Evolutionary conservation across 202 grass and related monocot species (phyloP).

Genomic region (Panicum virgatum): DNA sequence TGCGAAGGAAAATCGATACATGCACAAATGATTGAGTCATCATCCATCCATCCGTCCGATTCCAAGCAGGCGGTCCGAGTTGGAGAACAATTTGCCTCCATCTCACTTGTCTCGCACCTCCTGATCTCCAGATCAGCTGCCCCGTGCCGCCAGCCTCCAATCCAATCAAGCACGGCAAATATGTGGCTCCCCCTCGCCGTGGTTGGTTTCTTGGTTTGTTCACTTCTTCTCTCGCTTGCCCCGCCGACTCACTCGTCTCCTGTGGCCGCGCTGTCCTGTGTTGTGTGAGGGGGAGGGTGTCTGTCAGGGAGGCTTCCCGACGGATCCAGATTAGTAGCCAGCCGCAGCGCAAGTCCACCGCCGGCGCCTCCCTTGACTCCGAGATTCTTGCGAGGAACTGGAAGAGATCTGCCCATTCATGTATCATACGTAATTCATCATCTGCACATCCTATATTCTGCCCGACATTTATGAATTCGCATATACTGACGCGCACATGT

Average conservation of each 20-base stretch:
- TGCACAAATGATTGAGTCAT: background rate
- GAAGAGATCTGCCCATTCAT: background rate
- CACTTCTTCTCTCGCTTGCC: background rate
- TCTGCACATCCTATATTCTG: background rate
- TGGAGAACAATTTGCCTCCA: background rate
- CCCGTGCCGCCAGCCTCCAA: background rate
- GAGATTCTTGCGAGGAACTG: slow-evolving; percentile 10
- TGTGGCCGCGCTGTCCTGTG: background rate
- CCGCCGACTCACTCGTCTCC: background rate
- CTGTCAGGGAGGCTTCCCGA: background rate
- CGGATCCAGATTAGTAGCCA: slow-evolving; percentile 3
- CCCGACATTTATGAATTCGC: background rate
- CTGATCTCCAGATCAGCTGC: slow-evolving; percentile 13
- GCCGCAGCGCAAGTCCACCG: background rate
- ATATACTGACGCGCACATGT: slow-evolving; percentile 26
- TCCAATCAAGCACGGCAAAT: background rate
- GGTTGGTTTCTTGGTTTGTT: background rate
- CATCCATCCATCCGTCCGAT: background rate
- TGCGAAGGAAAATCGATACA: slow-evolving; percentile 26
- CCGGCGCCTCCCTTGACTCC: slow-evolving; percentile 28
- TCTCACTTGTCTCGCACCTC: background rate
- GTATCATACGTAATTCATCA: background rate
- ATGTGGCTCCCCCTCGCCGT: slow-evolving; percentile 10
- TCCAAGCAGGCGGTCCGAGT: slow-evolving; percentile 7
- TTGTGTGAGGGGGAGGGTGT: slow-evolving; percentile 3